Conservation (phyloP, 495 filamentous ascomycete genomes). For the Hapsidospora chrysogenum region DNA sequence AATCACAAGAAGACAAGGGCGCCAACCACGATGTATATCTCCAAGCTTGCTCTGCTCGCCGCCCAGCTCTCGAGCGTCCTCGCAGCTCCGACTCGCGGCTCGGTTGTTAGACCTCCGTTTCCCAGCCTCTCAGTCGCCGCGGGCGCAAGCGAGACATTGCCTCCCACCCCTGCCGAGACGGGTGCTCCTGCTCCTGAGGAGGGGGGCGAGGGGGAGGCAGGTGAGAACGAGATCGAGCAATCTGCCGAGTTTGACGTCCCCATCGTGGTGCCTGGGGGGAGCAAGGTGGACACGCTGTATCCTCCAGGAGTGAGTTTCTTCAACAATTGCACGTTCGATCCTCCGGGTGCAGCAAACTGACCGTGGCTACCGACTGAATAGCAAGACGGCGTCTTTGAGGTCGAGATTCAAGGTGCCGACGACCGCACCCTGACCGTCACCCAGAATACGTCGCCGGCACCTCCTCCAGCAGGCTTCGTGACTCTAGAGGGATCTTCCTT, state of each 20-base stretch:
- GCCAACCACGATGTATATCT: too few relatives aligned
- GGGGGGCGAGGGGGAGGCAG: constrained; percentile 6
- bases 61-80: too few relatives aligned
- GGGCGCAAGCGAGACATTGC: too few relatives aligned
- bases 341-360: too few relatives aligned
- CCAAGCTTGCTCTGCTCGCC: too few relatives aligned
- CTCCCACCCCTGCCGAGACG: too few relatives aligned
- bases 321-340: background rate
- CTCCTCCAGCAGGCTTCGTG: constrained; percentile 15
- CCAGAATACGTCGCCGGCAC: constrained; percentile 16
- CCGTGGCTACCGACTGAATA: constrained; percentile 1
- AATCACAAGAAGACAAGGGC: too few relatives aligned
- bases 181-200: too few relatives aligned
- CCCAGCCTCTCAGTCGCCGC: too few relatives aligned
- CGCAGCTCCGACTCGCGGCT: too few relatives aligned
- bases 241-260: constrained; percentile 8
- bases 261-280: constrained; percentile 10
- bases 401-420: constrained; percentile 17
- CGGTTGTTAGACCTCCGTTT: too few relatives aligned
- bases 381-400: constrained; percentile 16
- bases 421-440: constrained; percentile 14
- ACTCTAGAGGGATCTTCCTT: constrained; percentile 18
- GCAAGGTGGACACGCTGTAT: constrained; percentile 14
- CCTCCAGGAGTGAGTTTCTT: constrained; percentile 11
- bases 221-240: constrained; percentile 12